A percentile compares a stretch with the other conserved stretches of the same genome.
Evolutionary conservation across 441 rosid genomes (phyloP).

Genomic region (Omphalea diandra): DNA sequence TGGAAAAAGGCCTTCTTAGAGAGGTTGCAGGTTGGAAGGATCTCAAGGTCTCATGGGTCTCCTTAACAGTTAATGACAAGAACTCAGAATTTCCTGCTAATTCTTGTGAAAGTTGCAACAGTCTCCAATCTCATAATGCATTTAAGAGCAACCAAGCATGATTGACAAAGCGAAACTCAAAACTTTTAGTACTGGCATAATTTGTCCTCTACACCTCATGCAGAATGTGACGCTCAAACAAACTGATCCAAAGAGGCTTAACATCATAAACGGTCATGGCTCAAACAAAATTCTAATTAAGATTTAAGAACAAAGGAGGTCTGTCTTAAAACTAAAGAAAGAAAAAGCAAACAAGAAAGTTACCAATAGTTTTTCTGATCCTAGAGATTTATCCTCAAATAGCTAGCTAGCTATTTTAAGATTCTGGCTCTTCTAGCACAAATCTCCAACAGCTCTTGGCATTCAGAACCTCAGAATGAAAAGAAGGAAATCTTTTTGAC

Average conservation of each 20-base stretch:
- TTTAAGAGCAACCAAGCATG: not conserved
- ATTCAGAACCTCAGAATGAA: not conserved
- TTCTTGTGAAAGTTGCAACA: not conserved
- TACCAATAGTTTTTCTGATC: not conserved
- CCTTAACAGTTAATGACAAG: not conserved
- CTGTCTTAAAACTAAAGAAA: not conserved
- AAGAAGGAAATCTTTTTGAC: not conserved
- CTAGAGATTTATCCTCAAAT: not conserved
- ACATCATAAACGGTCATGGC: not conserved
- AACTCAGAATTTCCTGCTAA: not conserved
- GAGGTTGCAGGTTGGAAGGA: not conserved
- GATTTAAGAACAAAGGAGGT: not conserved
- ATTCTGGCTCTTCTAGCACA: not conserved
- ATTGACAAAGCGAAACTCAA: not conserved
- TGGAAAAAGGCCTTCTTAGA: not conserved
- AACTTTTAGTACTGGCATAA: not conserved
- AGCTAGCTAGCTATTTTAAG: not conserved
- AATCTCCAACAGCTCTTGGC: not conserved
- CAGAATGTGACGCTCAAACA: not conserved
- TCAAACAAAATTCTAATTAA: not conserved
- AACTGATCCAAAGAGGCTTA: not conserved
- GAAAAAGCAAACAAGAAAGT: not conserved
- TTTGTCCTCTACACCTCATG: not conserved
- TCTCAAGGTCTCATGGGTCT: conserved; percentile 1
- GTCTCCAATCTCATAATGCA: not conserved